These are phyloP conservation scores for Geosiphon pyriformis DNA, from an alignment of 192 early-diverging fungal species.

Conservation along the genomic window DNA sequence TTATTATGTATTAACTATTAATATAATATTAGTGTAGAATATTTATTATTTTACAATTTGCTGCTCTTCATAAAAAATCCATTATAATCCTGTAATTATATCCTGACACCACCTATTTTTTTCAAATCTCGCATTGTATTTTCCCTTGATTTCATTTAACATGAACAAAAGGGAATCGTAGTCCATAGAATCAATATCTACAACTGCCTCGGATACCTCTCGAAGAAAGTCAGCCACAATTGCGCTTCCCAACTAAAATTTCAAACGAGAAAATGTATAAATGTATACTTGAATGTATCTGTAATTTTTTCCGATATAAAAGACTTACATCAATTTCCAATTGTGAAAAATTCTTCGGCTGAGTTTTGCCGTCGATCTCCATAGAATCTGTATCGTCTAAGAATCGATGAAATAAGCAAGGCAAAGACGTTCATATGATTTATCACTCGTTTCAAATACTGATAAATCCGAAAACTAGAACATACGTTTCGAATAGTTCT, in stretches of 20 bases:
- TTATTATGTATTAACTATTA: too few relatives aligned
- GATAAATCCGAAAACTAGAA: constrained; percentile 12
- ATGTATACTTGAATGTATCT: not conserved
- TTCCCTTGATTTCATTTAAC: constrained; percentile 42
- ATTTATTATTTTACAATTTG: too few relatives aligned
- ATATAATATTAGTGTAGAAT: too few relatives aligned
- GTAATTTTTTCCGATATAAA: constrained; percentile 21
- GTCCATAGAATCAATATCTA: constrained; percentile 34
- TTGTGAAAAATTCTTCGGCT: constrained; percentile 25
- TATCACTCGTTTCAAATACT: too few relatives aligned
- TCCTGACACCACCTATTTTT: constrained; percentile 59
- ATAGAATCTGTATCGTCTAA: constrained; percentile 23
- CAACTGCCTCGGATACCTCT: constrained; percentile 50
- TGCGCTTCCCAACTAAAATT: constrained; percentile 26
- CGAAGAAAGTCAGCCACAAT: constrained; percentile 24
- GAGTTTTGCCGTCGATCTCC: constrained; percentile 34
- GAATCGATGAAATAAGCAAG: not conserved
- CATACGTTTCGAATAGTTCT: constrained; percentile 55
- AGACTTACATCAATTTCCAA: constrained; percentile 42
- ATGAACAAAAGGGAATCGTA: constrained; percentile 32
- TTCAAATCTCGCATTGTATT: constrained; percentile 55
- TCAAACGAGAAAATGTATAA: constrained; percentile 9
- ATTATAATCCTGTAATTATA: constrained; percentile 37
- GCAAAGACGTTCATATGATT: not conserved
- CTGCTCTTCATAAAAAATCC: too few relatives aligned